Conservation (phyloP, 257 asterid genomes). For the Cruciata laevipes region DNA sequence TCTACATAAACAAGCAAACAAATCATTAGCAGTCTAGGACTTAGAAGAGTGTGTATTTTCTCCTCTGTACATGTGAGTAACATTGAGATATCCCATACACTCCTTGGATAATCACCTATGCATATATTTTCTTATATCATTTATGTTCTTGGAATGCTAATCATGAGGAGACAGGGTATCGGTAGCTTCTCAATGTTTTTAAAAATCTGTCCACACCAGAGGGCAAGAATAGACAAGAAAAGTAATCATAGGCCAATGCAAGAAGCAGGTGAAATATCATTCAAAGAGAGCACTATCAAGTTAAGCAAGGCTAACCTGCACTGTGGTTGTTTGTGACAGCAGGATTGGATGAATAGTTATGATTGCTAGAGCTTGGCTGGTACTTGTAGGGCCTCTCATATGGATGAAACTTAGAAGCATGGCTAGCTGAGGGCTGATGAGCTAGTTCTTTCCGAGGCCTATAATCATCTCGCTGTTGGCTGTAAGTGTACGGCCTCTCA, state of each 20-base stretch:
- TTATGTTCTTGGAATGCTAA: background rate
- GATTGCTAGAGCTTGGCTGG: constrained; percentile 5
- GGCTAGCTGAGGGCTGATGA: constrained; percentile 2
- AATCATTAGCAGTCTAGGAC: no score
- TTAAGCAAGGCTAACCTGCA: constrained; percentile 9
- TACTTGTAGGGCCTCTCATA: constrained; percentile 4
- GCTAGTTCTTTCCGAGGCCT: constrained; percentile 3
- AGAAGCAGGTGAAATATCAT: constrained; percentile 1
- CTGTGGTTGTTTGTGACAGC: background rate
- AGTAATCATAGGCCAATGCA: background rate
- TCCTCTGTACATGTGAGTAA: no score
- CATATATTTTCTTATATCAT: background rate
- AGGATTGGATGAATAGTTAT: constrained; percentile 1
- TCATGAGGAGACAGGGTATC: background rate
- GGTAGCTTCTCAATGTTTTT: background rate
- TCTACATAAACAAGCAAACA: no score
- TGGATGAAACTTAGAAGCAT: background rate
- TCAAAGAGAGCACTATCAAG: background rate
- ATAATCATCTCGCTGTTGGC: constrained; percentile 1
- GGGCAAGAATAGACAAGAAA: background rate
- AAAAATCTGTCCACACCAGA: background rate
- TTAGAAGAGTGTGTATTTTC: no score
- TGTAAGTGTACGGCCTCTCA: constrained; percentile 3
- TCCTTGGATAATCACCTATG: background rate
- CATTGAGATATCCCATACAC: background rate